Evolutionary conservation across 2,329 filamentous ascomycete genomes (phyloP), one percentile per base, ranked within the genome.

Genomic region (Diaporthe humulicola): DNA sequence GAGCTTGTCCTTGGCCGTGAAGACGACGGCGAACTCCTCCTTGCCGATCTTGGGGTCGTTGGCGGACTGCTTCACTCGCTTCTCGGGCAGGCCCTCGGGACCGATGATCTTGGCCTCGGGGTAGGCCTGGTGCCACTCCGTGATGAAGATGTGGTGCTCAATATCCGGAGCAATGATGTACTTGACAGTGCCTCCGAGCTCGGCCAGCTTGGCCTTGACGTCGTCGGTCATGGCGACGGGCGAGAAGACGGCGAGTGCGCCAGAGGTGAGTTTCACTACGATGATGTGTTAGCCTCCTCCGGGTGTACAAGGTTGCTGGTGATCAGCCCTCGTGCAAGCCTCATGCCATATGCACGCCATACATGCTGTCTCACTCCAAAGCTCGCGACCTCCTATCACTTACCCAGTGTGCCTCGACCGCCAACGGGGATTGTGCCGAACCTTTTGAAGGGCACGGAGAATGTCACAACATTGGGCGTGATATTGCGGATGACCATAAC

Each of bases 61-160:
- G 54, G 82, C 83, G 4, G 87, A 84, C 74, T 89, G 88, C 77
- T 89, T 88, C 75, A 90, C 89, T 54, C 96, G 93, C 86, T 98
- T 97, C 84, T 96, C 95, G 30, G 91, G 92, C 1, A 99, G 90
- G 0, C 94, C 95, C 79, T 96, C 93, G 1, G 95, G 94, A 1
- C 92, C 96, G 79, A 98, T 90, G 64, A 99, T 88, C 79, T 93
- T 92, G 42, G 96, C 96, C 56, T 89, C 83, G 0, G 96, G 96
- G 82, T 91, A 98, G 36, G 91, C 94, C 66, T 90, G 86, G 80
- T 94, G 91, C 96, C 97, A 99, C 66, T 94, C 88, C 0, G 94
- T 93, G 71, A 99, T 83, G 87, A 97, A 97, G 82, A 99, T 95
- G 88, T 99, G 97, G 84, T 99, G 97, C 86, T 99, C 95, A 70